Percentiles rank a stretch among this genome's conserved stretches.
phyloP scores from a whole-genome alignment of 305 asterid species.

The Caryopteris hybrid region DNA sequence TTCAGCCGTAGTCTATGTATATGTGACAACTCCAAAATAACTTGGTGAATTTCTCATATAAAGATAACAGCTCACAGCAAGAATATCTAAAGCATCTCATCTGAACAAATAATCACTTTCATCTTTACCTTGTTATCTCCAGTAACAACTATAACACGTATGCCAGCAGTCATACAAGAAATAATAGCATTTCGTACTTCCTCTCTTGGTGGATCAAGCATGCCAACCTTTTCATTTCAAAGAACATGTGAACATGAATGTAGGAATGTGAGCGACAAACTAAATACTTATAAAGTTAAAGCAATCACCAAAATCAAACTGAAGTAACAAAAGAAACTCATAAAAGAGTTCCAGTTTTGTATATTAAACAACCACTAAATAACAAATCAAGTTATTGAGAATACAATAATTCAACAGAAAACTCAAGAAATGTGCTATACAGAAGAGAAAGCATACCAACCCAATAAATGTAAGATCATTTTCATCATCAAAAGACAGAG shows the following conservation, averaged over 20 bases:
- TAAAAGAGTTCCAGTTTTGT: background rate
- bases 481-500: conserved; percentile 83
- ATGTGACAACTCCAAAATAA: conserved; percentile 16
- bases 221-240: conserved; percentile 69
- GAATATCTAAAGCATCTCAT: conserved; percentile 6
- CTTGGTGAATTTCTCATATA: conserved; percentile 4
- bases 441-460: conserved; percentile 96
- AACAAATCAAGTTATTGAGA: conserved; percentile 12
- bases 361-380: conserved; percentile 9
- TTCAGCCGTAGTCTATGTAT: conserved; percentile 78
- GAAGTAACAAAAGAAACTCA: conserved; percentile 9
- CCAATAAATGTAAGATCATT: conserved; percentile 98
- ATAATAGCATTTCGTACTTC: conserved; percentile 90
- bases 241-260: conserved; percentile 8
- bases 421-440: conserved; percentile 21
- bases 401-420: background rate
- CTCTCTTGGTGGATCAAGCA: conserved; percentile 99
- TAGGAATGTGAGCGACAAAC: conserved; percentile 2
- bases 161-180: conserved; percentile 98
- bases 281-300: conserved; percentile 5
- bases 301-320: conserved; percentile 11
- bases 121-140: conserved; percentile 93
- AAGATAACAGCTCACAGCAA: conserved; percentile 3
- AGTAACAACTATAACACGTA: conserved; percentile 97
- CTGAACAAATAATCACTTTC: background rate